Conservation (phyloP, 2,329 filamentous ascomycete genomes). For the Capronia coronata region DNA sequence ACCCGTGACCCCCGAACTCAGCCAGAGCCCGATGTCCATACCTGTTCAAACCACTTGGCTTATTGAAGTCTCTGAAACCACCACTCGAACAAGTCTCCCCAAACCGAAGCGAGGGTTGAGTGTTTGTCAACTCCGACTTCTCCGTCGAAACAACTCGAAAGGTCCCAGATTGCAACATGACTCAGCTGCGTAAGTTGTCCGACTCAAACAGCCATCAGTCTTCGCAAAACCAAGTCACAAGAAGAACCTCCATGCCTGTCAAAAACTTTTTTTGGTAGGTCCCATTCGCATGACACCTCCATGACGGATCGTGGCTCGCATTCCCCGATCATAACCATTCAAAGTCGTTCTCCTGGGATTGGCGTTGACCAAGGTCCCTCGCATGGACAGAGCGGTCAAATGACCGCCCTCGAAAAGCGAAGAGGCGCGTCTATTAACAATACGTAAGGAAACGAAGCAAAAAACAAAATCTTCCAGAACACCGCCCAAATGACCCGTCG, state of each 20-base stretch:
- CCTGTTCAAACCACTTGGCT: neutral
- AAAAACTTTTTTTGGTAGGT: conserved; percentile 15
- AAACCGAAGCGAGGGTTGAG: too few species aligned
- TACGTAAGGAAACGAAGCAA: conserved; percentile 2
- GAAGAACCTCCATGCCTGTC: conserved; percentile 6
- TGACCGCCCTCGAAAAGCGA: conserved; percentile 1
- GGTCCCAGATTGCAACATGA: neutral
- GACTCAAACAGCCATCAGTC: neutral
- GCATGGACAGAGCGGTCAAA: neutral
- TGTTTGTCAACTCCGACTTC: too few species aligned
- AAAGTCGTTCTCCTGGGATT: neutral
- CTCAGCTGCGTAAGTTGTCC: neutral
- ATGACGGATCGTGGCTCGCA: neutral
- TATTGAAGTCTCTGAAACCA: too few species aligned
- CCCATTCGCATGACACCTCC: neutral
- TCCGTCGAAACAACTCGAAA: too few species aligned
- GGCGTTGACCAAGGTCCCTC: neutral
- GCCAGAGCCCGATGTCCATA: neutral
- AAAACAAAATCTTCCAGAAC: conserved; percentile 4
- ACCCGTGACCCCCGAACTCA: neutral
- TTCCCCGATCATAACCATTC: conserved; percentile 11
- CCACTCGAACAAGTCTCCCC: too few species aligned
- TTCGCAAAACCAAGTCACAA: conserved; percentile 7
- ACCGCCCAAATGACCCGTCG: conserved; percentile 5
- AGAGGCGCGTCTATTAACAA: conserved; percentile 20